Evolutionary conservation across 2,329 filamentous ascomycete species (phyloP).

Genomic region (Lecanicillium sp.): DNA sequence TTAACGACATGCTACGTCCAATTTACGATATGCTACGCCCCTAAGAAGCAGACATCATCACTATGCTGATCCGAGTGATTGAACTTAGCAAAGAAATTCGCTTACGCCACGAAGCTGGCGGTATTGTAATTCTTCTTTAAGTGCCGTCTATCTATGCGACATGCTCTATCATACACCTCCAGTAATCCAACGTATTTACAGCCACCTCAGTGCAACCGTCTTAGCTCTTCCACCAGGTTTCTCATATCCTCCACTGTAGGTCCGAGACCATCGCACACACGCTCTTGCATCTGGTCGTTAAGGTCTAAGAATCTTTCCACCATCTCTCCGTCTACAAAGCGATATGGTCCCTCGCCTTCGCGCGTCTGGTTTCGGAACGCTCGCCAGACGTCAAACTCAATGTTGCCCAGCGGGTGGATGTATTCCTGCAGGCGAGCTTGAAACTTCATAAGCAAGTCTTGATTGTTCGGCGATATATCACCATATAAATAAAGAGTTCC

Average conservation of each 20-base stretch:
- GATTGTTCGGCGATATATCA: constrained; percentile 61
- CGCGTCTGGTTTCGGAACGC: constrained; percentile 68
- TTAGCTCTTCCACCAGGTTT: constrained; percentile 54
- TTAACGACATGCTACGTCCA: too few species aligned
- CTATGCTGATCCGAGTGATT: too few species aligned
- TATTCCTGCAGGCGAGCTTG: constrained; percentile 63
- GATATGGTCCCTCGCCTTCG: constrained; percentile 68
- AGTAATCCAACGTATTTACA: constrained; percentile 4
- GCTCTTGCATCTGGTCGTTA: constrained; percentile 47
- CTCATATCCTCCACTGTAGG: constrained; percentile 57
- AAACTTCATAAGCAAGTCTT: constrained; percentile 75
- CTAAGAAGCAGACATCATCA: too few species aligned
- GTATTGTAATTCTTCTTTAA: too few species aligned
- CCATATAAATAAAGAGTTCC: constrained; percentile 88
- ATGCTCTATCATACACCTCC: background rate
- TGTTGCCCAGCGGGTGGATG: constrained; percentile 61
- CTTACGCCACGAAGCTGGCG: too few species aligned
- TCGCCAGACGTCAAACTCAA: constrained; percentile 74
- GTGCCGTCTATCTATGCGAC: background rate
- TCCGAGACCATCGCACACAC: constrained; percentile 47
- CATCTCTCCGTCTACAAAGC: constrained; percentile 89
- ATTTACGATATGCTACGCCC: too few species aligned
- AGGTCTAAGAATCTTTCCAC: constrained; percentile 78
- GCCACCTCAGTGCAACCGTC: constrained; percentile 51
- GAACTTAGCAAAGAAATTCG: too few species aligned